Percentiles rank a stretch among this genome's conserved stretches.
Evolutionary conservation across 2,329 filamentous ascomycete species (phyloP).

Genomic region (Plectosphaerella plurivora): DNA sequence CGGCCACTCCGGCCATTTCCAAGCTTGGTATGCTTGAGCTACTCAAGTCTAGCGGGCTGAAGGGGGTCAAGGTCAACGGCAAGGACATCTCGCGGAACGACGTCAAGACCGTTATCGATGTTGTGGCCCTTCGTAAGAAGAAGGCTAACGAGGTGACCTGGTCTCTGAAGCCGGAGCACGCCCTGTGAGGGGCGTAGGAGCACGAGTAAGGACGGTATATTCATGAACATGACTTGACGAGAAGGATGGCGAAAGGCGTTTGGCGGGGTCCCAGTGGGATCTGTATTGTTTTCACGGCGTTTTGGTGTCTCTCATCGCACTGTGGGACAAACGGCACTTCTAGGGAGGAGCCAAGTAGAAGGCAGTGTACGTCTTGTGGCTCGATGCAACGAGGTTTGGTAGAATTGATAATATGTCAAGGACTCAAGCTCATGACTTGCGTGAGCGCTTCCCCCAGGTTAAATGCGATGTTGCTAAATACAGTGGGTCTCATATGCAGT

Average conservation of each 20-base stretch:
- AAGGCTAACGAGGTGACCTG: neutral
- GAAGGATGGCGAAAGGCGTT: neutral
- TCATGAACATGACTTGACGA: neutral
- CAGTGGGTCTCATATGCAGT: no score
- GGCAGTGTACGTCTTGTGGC: no score
- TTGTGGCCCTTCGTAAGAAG: constrained; percentile 1
- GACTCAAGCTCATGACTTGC: no score
- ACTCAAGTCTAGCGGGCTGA: constrained; percentile 9
- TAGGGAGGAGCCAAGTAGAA: no score
- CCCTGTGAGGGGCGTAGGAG: neutral
- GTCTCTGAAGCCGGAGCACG: neutral
- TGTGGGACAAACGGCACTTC: no score
- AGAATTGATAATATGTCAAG: no score
- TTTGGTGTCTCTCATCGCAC: no score
- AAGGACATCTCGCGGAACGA: constrained; percentile 11
- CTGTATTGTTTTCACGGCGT: no score
- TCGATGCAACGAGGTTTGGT: no score
- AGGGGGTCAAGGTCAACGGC: constrained; percentile 9
- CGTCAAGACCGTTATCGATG: constrained; percentile 10
- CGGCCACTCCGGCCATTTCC: constrained; percentile 11
- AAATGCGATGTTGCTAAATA: no score
- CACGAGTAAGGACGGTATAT: neutral
- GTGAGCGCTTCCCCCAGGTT: no score
- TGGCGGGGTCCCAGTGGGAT: neutral
- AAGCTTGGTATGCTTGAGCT: constrained; percentile 10